Conservation (phyloP, 352 stramenopile species). For the Globisporangium camurandrum region DNA sequence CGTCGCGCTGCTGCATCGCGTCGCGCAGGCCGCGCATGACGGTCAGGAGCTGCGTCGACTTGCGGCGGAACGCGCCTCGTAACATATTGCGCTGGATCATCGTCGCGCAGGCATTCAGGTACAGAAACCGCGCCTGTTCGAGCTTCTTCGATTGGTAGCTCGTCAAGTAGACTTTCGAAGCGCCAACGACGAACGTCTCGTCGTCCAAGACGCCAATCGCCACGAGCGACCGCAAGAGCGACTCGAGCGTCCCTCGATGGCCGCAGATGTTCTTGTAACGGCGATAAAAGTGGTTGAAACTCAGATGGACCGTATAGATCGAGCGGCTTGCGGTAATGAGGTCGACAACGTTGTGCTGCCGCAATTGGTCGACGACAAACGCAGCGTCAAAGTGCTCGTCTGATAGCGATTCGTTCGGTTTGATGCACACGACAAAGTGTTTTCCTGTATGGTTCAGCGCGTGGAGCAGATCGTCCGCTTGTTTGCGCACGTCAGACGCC, state of each 20-base stretch:
- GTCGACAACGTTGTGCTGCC: conserved; percentile 57
- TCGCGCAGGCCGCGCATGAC: conserved; percentile 45
- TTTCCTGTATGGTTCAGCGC: conserved; percentile 68
- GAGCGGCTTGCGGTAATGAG: conserved; percentile 68
- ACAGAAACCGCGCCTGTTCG: conserved; percentile 68
- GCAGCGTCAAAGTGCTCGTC: conserved; percentile 57
- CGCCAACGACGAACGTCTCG: conserved; percentile 68
- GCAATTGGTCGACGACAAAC: conserved; percentile 68
- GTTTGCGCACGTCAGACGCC: conserved; percentile 49
- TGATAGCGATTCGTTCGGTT: conserved; percentile 58
- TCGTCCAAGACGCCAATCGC: conserved; percentile 77
- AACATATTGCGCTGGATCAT: conserved; percentile 83
- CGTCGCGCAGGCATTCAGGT: conserved; percentile 69
- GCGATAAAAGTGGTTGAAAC: conserved; percentile 73
- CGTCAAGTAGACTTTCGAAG: conserved; percentile 66
- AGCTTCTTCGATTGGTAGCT: conserved; percentile 78
- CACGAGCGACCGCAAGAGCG: conserved; percentile 60
- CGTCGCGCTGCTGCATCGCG: conserved; percentile 45
- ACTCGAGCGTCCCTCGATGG: conserved; percentile 67
- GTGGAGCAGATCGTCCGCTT: conserved; percentile 59
- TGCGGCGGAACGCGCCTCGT: conserved; percentile 55
- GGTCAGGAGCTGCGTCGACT: conserved; percentile 48
- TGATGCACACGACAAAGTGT: conserved; percentile 81
- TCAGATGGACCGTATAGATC: conserved; percentile 68
- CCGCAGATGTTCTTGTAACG: conserved; percentile 80